These are phyloP conservation scores for Metarhizium album DNA, from an alignment of 2,329 filamentous ascomycete genomes.

Conservation along the genomic window DNA sequence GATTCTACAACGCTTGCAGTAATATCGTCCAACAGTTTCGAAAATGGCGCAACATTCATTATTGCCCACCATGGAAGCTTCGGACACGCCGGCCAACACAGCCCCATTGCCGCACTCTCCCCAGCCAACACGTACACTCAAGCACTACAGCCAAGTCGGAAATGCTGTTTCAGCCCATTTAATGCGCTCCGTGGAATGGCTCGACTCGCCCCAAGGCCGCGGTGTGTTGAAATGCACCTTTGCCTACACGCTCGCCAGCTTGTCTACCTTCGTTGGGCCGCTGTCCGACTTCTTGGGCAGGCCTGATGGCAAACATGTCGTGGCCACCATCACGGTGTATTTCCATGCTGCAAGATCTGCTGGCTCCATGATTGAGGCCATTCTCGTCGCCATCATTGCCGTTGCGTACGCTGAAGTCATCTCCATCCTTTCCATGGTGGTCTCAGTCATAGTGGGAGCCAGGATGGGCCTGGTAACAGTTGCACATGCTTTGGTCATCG, in stretches of 20 bases:
- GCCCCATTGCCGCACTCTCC: background rate
- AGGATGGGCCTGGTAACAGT: constrained; percentile 53
- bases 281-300: constrained; percentile 64
- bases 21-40: background rate
- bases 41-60: background rate
- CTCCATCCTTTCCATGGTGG: constrained; percentile 70
- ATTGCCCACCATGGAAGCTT: background rate
- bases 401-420: constrained; percentile 58
- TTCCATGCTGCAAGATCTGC: constrained; percentile 76
- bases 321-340: constrained; percentile 82
- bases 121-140: background rate
- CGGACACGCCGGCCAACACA: background rate
- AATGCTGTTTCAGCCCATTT: background rate
- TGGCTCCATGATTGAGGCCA: constrained; percentile 77
- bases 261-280: constrained; percentile 67
- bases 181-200: constrained; percentile 29
- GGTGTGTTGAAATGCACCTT: constrained; percentile 78
- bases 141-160: background rate
- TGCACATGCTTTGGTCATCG: constrained; percentile 64
- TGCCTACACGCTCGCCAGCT: constrained; percentile 70
- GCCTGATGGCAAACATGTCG: constrained; percentile 81
- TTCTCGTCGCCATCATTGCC: constrained; percentile 60
- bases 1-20: background rate
- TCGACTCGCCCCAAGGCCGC: constrained; percentile 57
- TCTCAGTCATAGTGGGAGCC: constrained; percentile 63